Conservation (phyloP, 2,329 filamentous ascomycete species). For the Teratosphaeria viscida region DNA sequence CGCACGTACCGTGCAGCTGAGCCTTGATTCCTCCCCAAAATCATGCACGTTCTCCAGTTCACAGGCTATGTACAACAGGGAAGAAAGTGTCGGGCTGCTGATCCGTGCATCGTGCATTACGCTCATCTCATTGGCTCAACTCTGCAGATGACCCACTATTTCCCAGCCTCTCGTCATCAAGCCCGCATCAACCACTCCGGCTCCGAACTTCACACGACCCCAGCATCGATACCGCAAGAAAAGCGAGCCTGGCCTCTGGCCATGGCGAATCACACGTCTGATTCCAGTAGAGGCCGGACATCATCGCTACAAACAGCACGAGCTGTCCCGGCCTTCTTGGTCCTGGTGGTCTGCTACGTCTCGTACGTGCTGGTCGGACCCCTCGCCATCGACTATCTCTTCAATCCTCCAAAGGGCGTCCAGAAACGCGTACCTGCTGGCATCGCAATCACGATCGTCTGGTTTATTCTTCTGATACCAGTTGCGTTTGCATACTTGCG, state of each 20-base stretch:
- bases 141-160: neutral
- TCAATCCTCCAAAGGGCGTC: conserved; percentile 34
- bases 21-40: too few species aligned
- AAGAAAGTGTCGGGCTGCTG: neutral
- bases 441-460: conserved; percentile 59
- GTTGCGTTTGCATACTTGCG: conserved; percentile 60
- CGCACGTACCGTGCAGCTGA: too few species aligned
- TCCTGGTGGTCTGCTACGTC: conserved; percentile 19
- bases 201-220: neutral
- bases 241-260: neutral
- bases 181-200: neutral
- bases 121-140: neutral
- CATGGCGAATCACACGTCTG: neutral
- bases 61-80: too few species aligned
- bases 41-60: too few species aligned
- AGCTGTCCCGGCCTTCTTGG: conserved; percentile 20
- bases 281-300: neutral
- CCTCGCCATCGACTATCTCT: conserved; percentile 58
- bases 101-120: neutral
- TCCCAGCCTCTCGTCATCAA: neutral
- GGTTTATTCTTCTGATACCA: conserved; percentile 60
- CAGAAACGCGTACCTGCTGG: conserved; percentile 45
- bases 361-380: conserved; percentile 22
- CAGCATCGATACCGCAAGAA: neutral
- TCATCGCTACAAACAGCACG: conserved; percentile 16